phyloP scores from a whole-genome alignment of 305 asterid species.

The Striga hermonthica region DNA sequence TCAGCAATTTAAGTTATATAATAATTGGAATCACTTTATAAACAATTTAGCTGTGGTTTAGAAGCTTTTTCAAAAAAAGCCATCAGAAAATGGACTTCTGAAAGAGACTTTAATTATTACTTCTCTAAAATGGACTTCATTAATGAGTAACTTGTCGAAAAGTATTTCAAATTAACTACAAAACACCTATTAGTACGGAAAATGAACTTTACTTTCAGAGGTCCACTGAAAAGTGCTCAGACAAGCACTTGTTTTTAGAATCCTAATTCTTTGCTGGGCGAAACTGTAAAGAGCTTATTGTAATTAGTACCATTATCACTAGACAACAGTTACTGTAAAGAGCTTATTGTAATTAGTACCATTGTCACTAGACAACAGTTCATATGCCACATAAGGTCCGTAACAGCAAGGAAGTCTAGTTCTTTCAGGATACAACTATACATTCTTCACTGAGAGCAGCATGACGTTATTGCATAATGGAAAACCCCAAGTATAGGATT shows the following conservation, averaged over 20 bases:
- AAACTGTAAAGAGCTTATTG: not conserved
- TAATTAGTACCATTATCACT: not conserved
- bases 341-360: not conserved
- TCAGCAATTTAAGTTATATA: conserved; percentile 23
- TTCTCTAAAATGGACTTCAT: too few relatives aligned
- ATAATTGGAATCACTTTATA: conserved; percentile 6
- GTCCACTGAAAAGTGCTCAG: too few relatives aligned
- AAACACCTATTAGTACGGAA: too few relatives aligned
- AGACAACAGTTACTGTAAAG: not conserved
- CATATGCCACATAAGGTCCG: not conserved
- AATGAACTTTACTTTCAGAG: too few relatives aligned
- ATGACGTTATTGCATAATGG: conserved; percentile 9
- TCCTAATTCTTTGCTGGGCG: too few relatives aligned
- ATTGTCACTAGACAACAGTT: conserved; percentile 5
- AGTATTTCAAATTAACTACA: too few relatives aligned
- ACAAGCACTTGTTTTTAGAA: too few relatives aligned
- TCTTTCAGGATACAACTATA: conserved; percentile 13
- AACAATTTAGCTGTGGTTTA: not conserved
- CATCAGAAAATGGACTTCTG: too few relatives aligned
- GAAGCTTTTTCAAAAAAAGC: too few relatives aligned
- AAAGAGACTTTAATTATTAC: too few relatives aligned
- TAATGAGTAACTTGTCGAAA: too few relatives aligned
- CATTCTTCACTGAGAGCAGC: conserved; percentile 3
- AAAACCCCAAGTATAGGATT: conserved; percentile 9
- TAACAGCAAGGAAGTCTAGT: not conserved